Conservation (phyloP, 345 rosid species). For the Bruguiera sexangula region DNA sequence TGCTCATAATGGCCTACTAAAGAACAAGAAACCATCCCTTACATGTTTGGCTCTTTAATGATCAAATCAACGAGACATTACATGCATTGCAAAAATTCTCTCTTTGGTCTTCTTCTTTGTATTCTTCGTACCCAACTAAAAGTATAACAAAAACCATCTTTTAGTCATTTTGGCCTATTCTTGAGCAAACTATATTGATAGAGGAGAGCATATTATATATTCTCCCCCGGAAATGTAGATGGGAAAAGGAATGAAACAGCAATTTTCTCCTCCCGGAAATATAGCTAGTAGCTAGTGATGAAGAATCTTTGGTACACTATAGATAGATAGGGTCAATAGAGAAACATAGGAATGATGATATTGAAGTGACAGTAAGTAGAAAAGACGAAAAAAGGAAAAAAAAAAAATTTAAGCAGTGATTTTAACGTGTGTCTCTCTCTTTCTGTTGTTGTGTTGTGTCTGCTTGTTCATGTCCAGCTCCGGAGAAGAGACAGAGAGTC, state of each 20-base stretch:
- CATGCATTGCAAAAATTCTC: neutral
- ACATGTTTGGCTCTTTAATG: neutral
- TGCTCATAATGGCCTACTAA: neutral
- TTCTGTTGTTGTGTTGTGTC: conserved; percentile 24
- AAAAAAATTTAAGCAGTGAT: conserved; percentile 22
- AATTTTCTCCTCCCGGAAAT: conserved; percentile 42
- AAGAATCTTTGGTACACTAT: conserved; percentile 12
- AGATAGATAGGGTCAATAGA: neutral
- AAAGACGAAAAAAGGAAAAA: conserved; percentile 7
- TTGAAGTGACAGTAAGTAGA: conserved; percentile 11
- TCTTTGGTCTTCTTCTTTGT: neutral
- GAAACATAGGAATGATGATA: conserved; percentile 18
- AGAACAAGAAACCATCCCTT: neutral
- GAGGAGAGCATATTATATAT: neutral
- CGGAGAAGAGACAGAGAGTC: conserved; percentile 99
- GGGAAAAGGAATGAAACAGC: neutral
- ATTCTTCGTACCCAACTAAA: conserved; percentile 11
- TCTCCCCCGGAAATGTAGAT: conserved; percentile 1
- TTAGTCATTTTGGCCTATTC: neutral
- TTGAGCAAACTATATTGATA: neutral
- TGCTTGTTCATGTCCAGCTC: conserved; percentile 66
- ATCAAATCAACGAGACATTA: neutral
- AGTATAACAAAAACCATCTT: neutral
- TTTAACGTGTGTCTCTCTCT: conserved; percentile 29
- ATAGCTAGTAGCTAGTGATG: conserved; percentile 14